Conservation (phyloP, 208 protist genomes). For the Trypanosoma platydactyli region DNA sequence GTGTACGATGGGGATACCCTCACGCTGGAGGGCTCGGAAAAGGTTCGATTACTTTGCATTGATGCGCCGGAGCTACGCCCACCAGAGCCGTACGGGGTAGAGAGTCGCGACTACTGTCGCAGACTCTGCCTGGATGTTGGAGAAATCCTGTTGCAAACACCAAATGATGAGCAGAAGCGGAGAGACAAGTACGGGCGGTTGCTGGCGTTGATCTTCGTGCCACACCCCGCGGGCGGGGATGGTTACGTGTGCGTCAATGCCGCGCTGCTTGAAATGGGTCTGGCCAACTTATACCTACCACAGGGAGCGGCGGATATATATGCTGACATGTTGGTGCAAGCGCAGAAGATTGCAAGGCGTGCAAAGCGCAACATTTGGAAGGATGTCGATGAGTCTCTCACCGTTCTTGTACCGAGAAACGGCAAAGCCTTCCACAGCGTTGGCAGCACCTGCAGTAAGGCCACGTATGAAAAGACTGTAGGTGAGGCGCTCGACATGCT, state of each 20-base stretch:
- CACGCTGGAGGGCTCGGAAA: constrained; percentile 41
- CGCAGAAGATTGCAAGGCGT: not conserved
- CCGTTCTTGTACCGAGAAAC: constrained; percentile 39
- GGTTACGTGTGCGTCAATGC: constrained; percentile 53
- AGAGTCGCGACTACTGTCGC: constrained; percentile 45
- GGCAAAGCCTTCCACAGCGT: constrained; percentile 51
- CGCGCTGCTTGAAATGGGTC: constrained; percentile 41
- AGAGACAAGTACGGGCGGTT: constrained; percentile 46
- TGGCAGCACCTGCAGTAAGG: constrained; percentile 29
- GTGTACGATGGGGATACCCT: constrained; percentile 74
- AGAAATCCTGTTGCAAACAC: constrained; percentile 34
- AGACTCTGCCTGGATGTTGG: constrained; percentile 31
- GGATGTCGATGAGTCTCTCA: constrained; percentile 30
- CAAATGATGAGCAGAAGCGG: constrained; percentile 8
- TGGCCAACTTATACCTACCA: constrained; percentile 46
- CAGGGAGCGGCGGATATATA: constrained; percentile 19
- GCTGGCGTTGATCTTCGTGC: constrained; percentile 46
- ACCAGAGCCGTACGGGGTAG: constrained; percentile 49
- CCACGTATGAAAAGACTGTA: constrained; percentile 18
- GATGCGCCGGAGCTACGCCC: constrained; percentile 52
- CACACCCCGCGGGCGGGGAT: constrained; percentile 19
- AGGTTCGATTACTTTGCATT: constrained; percentile 55
- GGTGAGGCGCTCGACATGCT: constrained; percentile 38
- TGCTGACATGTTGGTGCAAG: constrained; percentile 32
- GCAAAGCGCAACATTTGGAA: constrained; percentile 45